Base-by-base conservation (phyloP, 2,329 filamentous ascomycete genomes). In the Ophiostoma himal-ulmi region DNA sequence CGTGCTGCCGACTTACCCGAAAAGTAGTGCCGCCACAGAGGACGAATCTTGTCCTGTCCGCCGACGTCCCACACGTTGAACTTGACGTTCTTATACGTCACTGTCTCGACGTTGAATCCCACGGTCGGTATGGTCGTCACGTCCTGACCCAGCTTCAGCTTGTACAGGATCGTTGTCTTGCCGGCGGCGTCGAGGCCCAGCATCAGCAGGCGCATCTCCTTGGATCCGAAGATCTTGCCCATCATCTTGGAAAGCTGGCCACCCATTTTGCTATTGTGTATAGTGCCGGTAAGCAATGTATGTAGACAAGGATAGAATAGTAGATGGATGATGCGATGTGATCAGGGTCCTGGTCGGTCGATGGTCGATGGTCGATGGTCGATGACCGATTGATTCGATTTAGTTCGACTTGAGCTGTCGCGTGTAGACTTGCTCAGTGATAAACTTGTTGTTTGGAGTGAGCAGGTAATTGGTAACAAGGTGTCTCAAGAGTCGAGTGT, bases 31-130 rank as follows among this genome's bases (percentile, higher is more conserved):
- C 94, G 90, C 94, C 94, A 98, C 73, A 98, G 84, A 74, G 94
- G 94, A 75, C 94, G 88, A 78, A 98, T 98, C 89, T 98, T 98
- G 87, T 98, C 94, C 85, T 98, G 94, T 75, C 94, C 94, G 81
- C 94, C 94, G 72, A 98, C 94, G 84, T 98, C 94, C 94, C 94
- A 98, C 74, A 98, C 94, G 78, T 96, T 98, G 85, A 98, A 98
- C 83, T 97, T 96, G 82, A 97, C 94, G 81, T 98, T 98, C 87
- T 97, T 97, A 86, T 97, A 97, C 75, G 94, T 96, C 77, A 98
- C 94, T 5, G 93, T 96, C 86, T 98, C 94, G 81, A 98, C 95
- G 86, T 98, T 98, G 87, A 98, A 98, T 76, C 94, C 95, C 77
- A 99, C 95, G 44, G 95, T 99, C 66, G 95, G 95, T 79, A 98